phyloP scores from a whole-genome alignment of 2,329 filamentous ascomycete genomes.

The Fulvia fulva region DNA sequence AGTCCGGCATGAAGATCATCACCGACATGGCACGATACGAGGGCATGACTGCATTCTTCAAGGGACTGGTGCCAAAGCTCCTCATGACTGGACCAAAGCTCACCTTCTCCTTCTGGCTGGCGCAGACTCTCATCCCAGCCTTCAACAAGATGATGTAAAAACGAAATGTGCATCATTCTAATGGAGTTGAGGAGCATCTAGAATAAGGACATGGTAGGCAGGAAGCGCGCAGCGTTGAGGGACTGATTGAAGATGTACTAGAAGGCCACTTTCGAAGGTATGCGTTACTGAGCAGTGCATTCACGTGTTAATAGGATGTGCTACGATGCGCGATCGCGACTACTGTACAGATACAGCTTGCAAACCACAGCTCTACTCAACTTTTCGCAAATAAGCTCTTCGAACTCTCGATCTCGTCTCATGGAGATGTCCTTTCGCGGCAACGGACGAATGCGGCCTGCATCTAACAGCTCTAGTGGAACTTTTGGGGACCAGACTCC shows the following conservation, averaged over 20 bases:
- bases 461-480: too few relatives aligned
- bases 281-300: not conserved
- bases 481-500: too few relatives aligned
- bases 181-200: not conserved
- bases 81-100: slow-evolving; percentile 99
- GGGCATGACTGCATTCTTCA: slow-evolving; percentile 86
- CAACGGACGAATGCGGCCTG: too few relatives aligned
- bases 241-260: not conserved
- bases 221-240: slow-evolving; percentile 2
- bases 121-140: slow-evolving; percentile 92
- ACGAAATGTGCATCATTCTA: not conserved
- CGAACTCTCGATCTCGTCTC: not conserved
- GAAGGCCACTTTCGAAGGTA: not conserved
- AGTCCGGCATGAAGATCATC: slow-evolving; percentile 87
- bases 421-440: too few relatives aligned
- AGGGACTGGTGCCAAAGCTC: slow-evolving; percentile 93
- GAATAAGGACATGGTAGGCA: not conserved
- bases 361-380: not conserved
- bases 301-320: not conserved
- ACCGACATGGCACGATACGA: slow-evolving; percentile 91
- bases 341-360: slow-evolving; percentile 1
- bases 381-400: not conserved
- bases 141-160: slow-evolving; percentile 66
- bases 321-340: not conserved
- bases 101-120: slow-evolving; percentile 99